Evolutionary conservation across 2,329 filamentous ascomycete genomes (phyloP).

Genomic region (Aspergillus fructus): DNA sequence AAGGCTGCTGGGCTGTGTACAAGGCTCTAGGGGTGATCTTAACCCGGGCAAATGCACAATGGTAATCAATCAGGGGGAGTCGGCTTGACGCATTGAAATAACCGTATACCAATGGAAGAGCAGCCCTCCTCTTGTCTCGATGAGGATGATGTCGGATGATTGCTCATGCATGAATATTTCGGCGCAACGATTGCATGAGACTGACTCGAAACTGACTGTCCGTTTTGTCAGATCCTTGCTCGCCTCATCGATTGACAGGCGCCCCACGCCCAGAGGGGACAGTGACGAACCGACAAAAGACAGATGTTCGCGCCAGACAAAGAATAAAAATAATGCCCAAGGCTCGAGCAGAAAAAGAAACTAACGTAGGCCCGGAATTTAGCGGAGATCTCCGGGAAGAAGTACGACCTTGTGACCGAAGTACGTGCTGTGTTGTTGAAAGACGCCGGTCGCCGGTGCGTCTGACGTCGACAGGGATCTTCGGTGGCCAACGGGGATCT

Average conservation of each 20-base stretch:
- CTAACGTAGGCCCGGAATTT: background rate
- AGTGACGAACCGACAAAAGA: background rate
- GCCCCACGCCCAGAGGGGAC: conserved; percentile 1
- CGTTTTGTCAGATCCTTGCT: conserved; percentile 1
- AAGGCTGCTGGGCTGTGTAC: too few relatives aligned
- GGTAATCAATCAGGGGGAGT: background rate
- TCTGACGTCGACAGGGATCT: background rate
- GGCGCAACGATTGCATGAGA: background rate
- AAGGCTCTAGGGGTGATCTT: background rate
- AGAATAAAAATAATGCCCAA: background rate
- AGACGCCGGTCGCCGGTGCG: background rate
- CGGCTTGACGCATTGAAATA: background rate
- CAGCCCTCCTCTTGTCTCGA: background rate
- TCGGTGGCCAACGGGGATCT: background rate
- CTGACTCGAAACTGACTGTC: background rate
- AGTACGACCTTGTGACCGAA: conserved; percentile 1
- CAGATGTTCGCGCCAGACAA: background rate
- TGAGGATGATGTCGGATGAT: background rate
- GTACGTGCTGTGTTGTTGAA: background rate
- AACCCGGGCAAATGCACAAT: background rate
- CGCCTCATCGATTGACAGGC: conserved; percentile 2
- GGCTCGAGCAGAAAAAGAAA: background rate
- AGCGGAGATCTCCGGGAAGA: background rate
- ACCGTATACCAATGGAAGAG: background rate
- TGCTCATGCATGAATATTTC: background rate